A percentile compares a stretch with the other conserved stretches of the same genome.
Evolutionary conservation across 2,329 filamentous ascomycete genomes (phyloP).

Genomic region (Chrysoporthe austroafricana): DNA sequence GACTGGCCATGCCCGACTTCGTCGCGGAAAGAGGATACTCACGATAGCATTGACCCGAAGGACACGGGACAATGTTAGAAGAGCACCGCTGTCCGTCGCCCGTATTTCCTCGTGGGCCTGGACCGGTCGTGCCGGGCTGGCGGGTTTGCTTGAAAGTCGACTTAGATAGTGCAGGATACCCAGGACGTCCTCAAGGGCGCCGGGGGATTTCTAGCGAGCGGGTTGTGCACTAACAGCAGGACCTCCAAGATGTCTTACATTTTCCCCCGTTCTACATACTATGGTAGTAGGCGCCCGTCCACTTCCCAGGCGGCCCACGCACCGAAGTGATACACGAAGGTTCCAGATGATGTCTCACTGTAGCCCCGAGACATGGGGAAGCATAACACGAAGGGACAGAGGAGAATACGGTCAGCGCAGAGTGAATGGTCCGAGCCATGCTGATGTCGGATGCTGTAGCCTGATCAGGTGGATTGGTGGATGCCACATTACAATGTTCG

Average conservation of each 20-base stretch:
- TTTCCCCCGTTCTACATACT: too few relatives aligned
- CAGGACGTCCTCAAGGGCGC: not conserved
- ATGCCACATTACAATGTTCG: not conserved
- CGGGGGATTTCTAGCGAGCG: not conserved
- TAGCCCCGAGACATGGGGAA: slow-evolving; percentile 13
- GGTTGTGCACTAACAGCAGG: too few relatives aligned
- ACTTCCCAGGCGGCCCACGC: too few relatives aligned
- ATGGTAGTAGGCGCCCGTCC: too few relatives aligned
- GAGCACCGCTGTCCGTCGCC: not conserved
- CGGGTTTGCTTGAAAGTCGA: not conserved
- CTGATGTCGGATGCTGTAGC: not conserved
- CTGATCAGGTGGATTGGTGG: not conserved
- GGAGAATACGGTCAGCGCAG: not conserved
- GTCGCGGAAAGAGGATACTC: too few relatives aligned
- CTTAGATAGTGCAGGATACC: not conserved
- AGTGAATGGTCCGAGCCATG: not conserved
- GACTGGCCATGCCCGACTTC: too few relatives aligned
- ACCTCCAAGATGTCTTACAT: too few relatives aligned
- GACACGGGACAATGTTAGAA: not conserved
- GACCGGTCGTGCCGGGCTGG: too few relatives aligned
- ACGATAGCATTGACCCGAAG: too few relatives aligned
- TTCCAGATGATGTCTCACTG: slow-evolving; percentile 9
- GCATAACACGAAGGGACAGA: not conserved
- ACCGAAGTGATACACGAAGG: slow-evolving; percentile 8
- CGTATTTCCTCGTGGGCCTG: too few relatives aligned